Base-by-base conservation (phyloP, 306 rosid genomes). In the Lathyrus aphaca region DNA sequence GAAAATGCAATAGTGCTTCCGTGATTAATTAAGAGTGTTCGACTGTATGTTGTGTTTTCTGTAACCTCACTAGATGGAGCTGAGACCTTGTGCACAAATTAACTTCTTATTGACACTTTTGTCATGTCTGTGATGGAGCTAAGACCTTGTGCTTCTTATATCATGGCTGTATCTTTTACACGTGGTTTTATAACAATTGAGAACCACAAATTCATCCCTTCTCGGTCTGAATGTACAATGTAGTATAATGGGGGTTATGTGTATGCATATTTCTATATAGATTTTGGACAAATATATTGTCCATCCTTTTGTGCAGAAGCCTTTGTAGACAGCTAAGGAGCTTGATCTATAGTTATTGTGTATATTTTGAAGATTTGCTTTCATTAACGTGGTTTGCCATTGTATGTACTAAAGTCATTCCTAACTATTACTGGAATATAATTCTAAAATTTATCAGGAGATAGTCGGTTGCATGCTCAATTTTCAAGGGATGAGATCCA, bases 401-500 rank as follows among this genome's bases (percentile, higher is more conserved):
- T 37, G 8, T 18, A n/a, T 49, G 27, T 35, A 21, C 39, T 21
- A 30, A 71, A 48, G 39, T 65, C 54, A 42, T 59, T 75, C 46
- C 74, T 27, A 35, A 44, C 27, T 55, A 38, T 32, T 37, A 10
- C 17, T 3, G 18, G 50, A 35, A 1, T 46, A 25, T 80, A 10
- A 46, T 51, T 66, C 5, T 74, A 11, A 48, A 68, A 69, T 68
- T 21, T 80, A 32, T 46, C 82, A 92, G 94, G 90, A 76, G 76
- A 58, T 49, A 77, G 66, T 45, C 82, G 10, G 46, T 80, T 87
- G 85, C 78, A 49, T 59, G 68, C 83, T 35, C 81, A 66, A 53
- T 46, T 70, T 80, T 62, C 82, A 63, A 89, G 84, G 95, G 92
- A 73, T 3, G 71, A 58, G 68, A 78, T n/a, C 72, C 78, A 13